These are phyloP conservation scores for Solanum chilense DNA, from an alignment of 257 asterid species.

Conservation along the genomic window DNA sequence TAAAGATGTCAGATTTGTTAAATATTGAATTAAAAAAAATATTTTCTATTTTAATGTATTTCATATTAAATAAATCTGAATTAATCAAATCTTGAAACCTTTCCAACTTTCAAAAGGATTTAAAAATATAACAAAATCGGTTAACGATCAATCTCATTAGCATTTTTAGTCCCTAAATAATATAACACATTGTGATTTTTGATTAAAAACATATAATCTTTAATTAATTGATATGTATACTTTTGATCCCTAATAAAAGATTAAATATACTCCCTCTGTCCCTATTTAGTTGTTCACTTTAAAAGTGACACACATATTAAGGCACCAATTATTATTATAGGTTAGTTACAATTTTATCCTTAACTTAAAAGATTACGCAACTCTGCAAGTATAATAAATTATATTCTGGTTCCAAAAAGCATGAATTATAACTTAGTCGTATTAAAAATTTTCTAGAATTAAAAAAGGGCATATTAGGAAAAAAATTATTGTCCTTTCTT, in stretches of 20 bases:
- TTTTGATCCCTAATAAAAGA: not conserved
- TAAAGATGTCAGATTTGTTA: rapidly evolving
- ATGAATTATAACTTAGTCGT: too few relatives aligned
- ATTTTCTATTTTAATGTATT: not conserved
- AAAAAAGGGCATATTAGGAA: too few relatives aligned
- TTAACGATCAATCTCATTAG: not conserved
- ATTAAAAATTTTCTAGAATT: too few relatives aligned
- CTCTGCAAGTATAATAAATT: too few relatives aligned
- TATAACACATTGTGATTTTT: not conserved
- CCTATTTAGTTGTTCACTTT: too few relatives aligned
- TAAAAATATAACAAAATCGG: not conserved
- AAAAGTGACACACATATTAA: too few relatives aligned
- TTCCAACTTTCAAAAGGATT: not conserved
- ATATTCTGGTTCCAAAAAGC: too few relatives aligned
- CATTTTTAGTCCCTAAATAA: not conserved
- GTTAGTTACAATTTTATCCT: too few relatives aligned
- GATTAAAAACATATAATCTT: not conserved
- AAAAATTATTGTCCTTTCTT: too few relatives aligned
- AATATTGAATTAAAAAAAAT: not conserved
- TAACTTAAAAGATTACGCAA: too few relatives aligned
- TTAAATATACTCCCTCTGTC: not conserved
- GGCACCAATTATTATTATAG: too few relatives aligned
- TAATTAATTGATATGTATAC: not conserved
- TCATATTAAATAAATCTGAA: not conserved
- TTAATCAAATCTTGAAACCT: not conserved